Conservation (phyloP, 2,329 filamentous ascomycete genomes). For the Ophiosphaerella narmari region DNA sequence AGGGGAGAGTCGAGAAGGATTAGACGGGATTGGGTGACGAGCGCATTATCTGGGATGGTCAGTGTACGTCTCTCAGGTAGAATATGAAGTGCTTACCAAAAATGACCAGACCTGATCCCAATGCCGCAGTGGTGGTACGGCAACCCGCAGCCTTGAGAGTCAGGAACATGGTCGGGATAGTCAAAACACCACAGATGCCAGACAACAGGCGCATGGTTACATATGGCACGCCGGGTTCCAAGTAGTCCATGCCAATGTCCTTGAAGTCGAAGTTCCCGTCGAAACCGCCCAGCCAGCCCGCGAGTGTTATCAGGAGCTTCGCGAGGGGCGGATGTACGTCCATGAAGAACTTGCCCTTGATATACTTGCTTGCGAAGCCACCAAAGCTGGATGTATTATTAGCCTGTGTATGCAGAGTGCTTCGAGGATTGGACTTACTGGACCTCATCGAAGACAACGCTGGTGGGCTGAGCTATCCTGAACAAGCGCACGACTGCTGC, state of each 20-base stretch:
- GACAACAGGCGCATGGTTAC: constrained; percentile 96
- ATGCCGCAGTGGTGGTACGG: constrained; percentile 78
- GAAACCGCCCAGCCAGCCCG: constrained; percentile 93
- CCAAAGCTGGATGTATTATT: constrained; percentile 72
- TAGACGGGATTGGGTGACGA: constrained; percentile 90
- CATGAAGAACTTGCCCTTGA: constrained; percentile 99
- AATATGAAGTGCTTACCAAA: constrained; percentile 66
- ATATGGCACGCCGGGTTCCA: constrained; percentile 93
- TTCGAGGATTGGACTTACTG: constrained; percentile 69
- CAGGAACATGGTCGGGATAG: constrained; percentile 91
- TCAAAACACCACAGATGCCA: constrained; percentile 82
- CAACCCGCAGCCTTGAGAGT: constrained; percentile 91
- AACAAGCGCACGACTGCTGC: constrained; percentile 84
- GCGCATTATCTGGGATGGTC: constrained; percentile 75
- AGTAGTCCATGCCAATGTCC: constrained; percentile 98
- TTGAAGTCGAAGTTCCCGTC: constrained; percentile 98
- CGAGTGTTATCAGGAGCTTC: constrained; percentile 93
- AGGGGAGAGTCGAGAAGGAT: constrained; percentile 96
- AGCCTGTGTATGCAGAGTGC: constrained; percentile 11
- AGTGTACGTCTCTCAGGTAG: constrained; percentile 11
- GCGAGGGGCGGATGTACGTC: constrained; percentile 98
- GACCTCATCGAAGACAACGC: constrained; percentile 98
- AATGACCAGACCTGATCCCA: constrained; percentile 85
- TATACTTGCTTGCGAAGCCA: constrained; percentile 97
- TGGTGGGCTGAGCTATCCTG: constrained; percentile 93